Evolutionary conservation across 768 basidiomycete genomes (phyloP), one percentile per base, ranked within the genome.

Genomic region (Lepiota brunneoincarnata): DNA sequence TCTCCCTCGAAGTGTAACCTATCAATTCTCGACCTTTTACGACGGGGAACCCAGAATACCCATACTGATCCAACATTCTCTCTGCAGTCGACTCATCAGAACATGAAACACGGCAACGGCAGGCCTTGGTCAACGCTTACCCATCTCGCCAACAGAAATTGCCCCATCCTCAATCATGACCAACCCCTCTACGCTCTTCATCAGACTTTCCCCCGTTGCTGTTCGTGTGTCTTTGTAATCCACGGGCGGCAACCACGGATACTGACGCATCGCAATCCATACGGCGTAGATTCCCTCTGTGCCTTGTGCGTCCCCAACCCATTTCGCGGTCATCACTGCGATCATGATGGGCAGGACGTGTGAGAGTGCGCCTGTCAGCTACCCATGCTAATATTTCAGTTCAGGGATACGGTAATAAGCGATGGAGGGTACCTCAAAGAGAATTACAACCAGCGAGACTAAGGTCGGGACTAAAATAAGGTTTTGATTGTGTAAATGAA

Each of bases 271-370:
- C 9, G 85, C 80, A 51, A 88, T 88, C 87, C 87, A 88, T 15
- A 79, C 79, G 24, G 82, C 68, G 62, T 88, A 89, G 42, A 87
- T 87, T 14, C 86, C 86, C 57, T 86, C 84, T 56, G 78, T 79
- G 2, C 81, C 82, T 51, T 86, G 73, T 11, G 84, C 86, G 61
- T 89, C 87, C 6, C 82, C 87, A 9, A 89, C 83, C 83, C 83
- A 89, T 71, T 89, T 89, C 6, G 86, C 75, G 17, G 81, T 79
- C 83, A 88, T 87, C 48, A 89, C 86, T 51, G 81, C 83, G 42
- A 89, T 82, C 87, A 89, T 89, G 64, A 89, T 88, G 14, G 87
- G 87, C 28, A 89, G 72, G n/a, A 89, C 87, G 69, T 89, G 87
- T 12, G 87, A 89, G 23, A 89, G 71, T 3, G 87, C 87, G 12